Base-by-base conservation (phyloP, 2,329 filamentous ascomycete genomes). In the Pseudogymnoascus sp. region DNA sequence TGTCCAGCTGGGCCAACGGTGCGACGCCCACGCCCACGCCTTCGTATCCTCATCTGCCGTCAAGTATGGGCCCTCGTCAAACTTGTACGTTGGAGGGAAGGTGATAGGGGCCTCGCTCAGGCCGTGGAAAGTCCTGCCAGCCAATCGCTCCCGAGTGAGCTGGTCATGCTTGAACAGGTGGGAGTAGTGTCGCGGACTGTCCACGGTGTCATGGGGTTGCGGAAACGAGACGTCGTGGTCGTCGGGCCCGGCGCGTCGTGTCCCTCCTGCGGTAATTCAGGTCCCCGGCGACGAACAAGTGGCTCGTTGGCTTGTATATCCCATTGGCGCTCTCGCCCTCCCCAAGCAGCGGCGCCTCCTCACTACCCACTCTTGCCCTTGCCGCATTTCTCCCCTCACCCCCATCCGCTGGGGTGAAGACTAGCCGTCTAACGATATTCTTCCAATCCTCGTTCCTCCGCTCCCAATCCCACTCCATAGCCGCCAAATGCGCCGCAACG, bases 61-160 rank as follows among this genome's bases (percentile, higher is more conserved):
- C 63, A 80, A 69, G 25, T 75, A 76, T 12, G 79, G 76, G 6
- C 74, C 72, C 31, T 76, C 70, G 35, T 82, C 81, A 73, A 95
- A 96, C 75, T 99, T 99, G 80, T 99, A 99, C 0, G 95, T 97
- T 0, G 95, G 95, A 1, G 92, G 89, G 70, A 97, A 99, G 3
- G 75, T 75, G 63, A 97, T 85, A 0, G 82, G 78, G 0, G 87
- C 83, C 76, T 99, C 95, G 8, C 78, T 77, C 35, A 99, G 78
- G 4, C 90, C 88, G 66, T 97, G 92, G 23, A 96, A 78, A 1
- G 90, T 91, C 14, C 86, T 82, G 0, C 87, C 85, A 0, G 86
- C 86, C 4, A 75, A 75, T 61, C 84, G 85, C 75, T 97, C 92
- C 58, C 83, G 80, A 1, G 79, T 87, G 21, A 97, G 82, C 76